Conservation (phyloP, 2,329 filamentous ascomycete species). For the Cladobotryum protrusum region DNA sequence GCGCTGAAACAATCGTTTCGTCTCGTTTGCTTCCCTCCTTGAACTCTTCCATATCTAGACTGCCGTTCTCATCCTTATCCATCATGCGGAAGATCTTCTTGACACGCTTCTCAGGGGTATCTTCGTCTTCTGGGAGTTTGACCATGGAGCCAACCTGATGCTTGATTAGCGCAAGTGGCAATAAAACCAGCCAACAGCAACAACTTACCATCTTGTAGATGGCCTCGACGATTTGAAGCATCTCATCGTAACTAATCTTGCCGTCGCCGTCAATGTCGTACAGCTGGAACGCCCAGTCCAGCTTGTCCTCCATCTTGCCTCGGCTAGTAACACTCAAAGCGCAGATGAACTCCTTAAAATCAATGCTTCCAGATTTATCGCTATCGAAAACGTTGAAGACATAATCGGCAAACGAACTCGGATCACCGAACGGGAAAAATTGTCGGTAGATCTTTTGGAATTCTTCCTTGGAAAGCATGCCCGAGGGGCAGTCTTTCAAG, state of each 20-base stretch:
- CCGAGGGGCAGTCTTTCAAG: constrained; percentile 94
- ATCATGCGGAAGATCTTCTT: constrained; percentile 99
- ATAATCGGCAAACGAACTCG: constrained; percentile 95
- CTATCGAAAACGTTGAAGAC: constrained; percentile 99
- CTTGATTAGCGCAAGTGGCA: background rate
- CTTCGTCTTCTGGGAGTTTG: constrained; percentile 95
- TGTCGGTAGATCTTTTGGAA: constrained; percentile 99
- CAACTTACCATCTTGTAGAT: constrained; percentile 95
- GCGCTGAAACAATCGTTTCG: constrained; percentile 94
- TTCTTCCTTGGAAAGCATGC: constrained; percentile 95
- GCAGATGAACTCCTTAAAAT: constrained; percentile 99
- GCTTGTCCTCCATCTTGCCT: constrained; percentile 98
- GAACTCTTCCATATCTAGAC: constrained; percentile 94
- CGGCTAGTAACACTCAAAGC: constrained; percentile 93
- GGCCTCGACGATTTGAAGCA: constrained; percentile 96
- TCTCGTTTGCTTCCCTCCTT: constrained; percentile 98
- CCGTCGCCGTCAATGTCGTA: constrained; percentile 99
- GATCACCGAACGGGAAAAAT: constrained; percentile 98
- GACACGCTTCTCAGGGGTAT: constrained; percentile 97
- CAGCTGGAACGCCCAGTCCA: constrained; percentile 98
- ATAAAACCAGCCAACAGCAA: background rate
- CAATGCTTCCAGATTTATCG: constrained; percentile 94
- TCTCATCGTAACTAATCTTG: constrained; percentile 98
- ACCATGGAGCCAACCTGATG: constrained; percentile 94
- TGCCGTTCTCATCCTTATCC: constrained; percentile 99